A percentile compares a stretch with the other conserved stretches of the same genome.
These are phyloP conservation scores for Solanum chiquidenum DNA, from an alignment of 257 asterid genomes.

Conservation along the genomic window DNA sequence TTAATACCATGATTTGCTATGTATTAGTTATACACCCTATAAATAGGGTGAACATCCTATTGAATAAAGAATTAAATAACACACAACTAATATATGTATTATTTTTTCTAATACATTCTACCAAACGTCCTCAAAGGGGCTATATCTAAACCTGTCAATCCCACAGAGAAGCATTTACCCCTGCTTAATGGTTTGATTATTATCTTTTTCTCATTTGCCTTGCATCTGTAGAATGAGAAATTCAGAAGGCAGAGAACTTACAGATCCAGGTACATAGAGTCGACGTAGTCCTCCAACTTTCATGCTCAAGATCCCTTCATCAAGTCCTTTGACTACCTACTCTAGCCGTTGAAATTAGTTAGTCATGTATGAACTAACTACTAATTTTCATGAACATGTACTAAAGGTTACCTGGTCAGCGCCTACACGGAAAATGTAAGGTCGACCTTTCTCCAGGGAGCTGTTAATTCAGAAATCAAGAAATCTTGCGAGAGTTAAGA, in stretches of 20 bases:
- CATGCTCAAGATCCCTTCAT: slow-evolving; percentile 91
- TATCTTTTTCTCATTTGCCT: not conserved
- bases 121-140: not conserved
- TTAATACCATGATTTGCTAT: not conserved
- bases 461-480: slow-evolving; percentile 27
- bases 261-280: slow-evolving; percentile 83
- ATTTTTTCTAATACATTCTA: not conserved
- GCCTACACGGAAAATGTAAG: slow-evolving; percentile 82
- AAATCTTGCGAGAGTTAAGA: not conserved
- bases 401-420: slow-evolving; percentile 67
- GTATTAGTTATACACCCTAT: not conserved
- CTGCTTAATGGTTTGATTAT: not conserved
- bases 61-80: not conserved
- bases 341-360: slow-evolving; percentile 1
- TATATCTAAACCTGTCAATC: not conserved
- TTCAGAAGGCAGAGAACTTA: slow-evolving; percentile 24
- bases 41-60: not conserved
- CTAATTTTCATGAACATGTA: not conserved
- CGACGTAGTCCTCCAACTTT: slow-evolving; percentile 91
- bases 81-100: not conserved
- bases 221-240: not conserved
- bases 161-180: not conserved
- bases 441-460: slow-evolving; percentile 85
- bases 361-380: not conserved
- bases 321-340: slow-evolving; percentile 93